A percentile compares a stretch with the other conserved stretches of the same genome.
These are phyloP conservation scores for Lolium multiflorum DNA, from an alignment of 176 grass and related monocot species.

Conservation along the genomic window DNA sequence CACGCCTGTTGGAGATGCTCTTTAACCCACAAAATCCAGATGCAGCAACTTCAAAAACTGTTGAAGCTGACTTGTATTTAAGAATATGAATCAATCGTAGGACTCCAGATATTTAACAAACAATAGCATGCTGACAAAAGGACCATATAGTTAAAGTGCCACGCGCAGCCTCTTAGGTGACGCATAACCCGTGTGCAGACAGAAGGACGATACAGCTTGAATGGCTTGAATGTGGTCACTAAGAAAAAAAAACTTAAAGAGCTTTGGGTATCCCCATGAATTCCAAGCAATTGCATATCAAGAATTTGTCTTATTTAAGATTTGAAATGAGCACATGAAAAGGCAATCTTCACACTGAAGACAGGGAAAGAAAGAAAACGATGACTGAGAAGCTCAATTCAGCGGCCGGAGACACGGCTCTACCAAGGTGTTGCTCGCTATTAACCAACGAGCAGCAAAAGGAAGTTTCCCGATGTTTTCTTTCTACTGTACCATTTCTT, in stretches of 20 bases:
- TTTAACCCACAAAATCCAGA: too few species aligned
- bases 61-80: too few species aligned
- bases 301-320: slow-evolving; percentile 53
- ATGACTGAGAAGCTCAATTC: slow-evolving; percentile 29
- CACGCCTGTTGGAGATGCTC: too few species aligned
- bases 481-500: slow-evolving; percentile 54
- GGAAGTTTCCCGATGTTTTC: slow-evolving; percentile 36
- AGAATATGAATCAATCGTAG: too few species aligned
- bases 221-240: background rate
- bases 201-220: too few species aligned
- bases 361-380: background rate
- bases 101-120: background rate
- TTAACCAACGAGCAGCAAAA: slow-evolving; percentile 52
- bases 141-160: background rate
- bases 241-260: background rate
- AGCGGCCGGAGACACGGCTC: slow-evolving; percentile 13
- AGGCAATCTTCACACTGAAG: slow-evolving; percentile 38
- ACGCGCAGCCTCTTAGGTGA: background rate
- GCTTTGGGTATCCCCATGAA: slow-evolving; percentile 10
- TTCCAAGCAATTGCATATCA: slow-evolving; percentile 32
- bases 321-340: slow-evolving; percentile 37
- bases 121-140: background rate
- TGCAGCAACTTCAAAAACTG: too few species aligned
- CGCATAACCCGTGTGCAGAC: too few species aligned
- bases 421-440: slow-evolving; percentile 53